These are phyloP conservation scores for Coniosporium tulheliwenetii DNA, from an alignment of 2,329 filamentous ascomycete genomes.

Conservation along the genomic window DNA sequence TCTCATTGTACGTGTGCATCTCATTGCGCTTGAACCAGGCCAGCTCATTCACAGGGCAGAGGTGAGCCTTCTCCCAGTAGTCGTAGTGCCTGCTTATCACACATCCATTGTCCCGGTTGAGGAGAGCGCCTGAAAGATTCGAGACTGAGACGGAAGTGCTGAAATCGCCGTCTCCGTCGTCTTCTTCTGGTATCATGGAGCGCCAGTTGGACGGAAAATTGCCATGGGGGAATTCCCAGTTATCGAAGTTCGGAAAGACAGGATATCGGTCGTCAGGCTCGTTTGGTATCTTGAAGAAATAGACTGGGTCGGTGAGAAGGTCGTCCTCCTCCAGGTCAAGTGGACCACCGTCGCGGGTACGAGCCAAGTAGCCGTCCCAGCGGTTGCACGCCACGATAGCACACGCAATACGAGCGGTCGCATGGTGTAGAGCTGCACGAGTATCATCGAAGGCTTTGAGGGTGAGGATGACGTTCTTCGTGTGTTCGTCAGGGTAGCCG, in stretches of 20 bases:
- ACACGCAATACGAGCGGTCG: constrained; percentile 2
- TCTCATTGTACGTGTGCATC: constrained; percentile 2
- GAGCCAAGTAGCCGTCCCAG: constrained; percentile 4
- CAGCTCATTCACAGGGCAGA: constrained; percentile 4
- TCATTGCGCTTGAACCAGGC: constrained; percentile 4
- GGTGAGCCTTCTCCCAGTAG: constrained; percentile 4
- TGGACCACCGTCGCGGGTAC: constrained; percentile 1
- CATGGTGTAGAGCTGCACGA: constrained; percentile 2
- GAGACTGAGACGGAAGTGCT: constrained; percentile 2
- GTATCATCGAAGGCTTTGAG: constrained; percentile 2
- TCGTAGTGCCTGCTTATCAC: constrained; percentile 1
- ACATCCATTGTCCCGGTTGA: constrained; percentile 2
- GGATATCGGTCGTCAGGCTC: no score
- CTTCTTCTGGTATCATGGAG: no score
- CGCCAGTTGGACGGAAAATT: constrained; percentile 2
- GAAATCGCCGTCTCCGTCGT: no score
- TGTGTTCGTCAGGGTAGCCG: no score
- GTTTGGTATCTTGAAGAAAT: constrained; percentile 4
- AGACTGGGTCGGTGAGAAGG: not conserved
- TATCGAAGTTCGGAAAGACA: constrained; percentile 3
- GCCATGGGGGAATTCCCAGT: constrained; percentile 4
- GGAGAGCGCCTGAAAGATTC: constrained; percentile 3
- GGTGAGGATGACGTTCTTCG: no score
- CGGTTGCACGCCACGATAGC: constrained; percentile 5
- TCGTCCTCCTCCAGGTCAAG: constrained; percentile 1